phyloP scores from a whole-genome alignment of 108 stramenopile species.

The Skeletonema marinoi region DNA sequence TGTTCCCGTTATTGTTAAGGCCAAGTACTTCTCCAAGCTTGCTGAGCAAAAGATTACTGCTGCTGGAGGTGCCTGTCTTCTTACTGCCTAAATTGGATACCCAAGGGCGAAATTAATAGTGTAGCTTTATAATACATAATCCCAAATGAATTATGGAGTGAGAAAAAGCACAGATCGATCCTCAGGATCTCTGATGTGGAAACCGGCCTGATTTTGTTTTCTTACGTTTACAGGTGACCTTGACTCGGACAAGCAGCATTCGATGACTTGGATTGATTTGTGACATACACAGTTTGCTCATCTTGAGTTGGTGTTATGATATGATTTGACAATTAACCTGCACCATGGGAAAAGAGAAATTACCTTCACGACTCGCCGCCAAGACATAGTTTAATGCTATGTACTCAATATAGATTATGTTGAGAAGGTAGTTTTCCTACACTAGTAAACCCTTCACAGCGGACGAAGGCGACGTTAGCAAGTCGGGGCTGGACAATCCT shows the following conservation, averaged over 20 bases:
- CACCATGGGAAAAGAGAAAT: too few species aligned
- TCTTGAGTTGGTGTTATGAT: too few species aligned
- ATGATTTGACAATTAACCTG: background rate
- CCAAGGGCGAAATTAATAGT: background rate
- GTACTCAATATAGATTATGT: background rate
- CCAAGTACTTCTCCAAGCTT: conserved; percentile 97
- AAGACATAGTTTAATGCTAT: too few species aligned
- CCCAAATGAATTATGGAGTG: conserved; percentile 50
- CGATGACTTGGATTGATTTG: too few species aligned
- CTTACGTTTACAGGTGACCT: background rate
- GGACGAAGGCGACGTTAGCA: conserved; percentile 38
- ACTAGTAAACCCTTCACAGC: background rate
- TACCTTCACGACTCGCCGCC: too few species aligned
- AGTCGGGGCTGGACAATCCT: conserved; percentile 42
- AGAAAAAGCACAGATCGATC: conserved; percentile 53
- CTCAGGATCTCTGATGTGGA: conserved; percentile 49
- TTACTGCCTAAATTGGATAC: conserved; percentile 60
- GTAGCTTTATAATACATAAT: conserved; percentile 14
- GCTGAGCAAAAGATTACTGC: conserved; percentile 99
- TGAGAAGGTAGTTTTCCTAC: background rate
- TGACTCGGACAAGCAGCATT: too few species aligned
- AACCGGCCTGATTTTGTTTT: conserved; percentile 25
- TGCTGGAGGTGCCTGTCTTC: conserved; percentile 98
- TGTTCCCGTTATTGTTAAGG: conserved; percentile 99
- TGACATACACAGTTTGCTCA: background rate